Evolutionary conservation across 148 eudicot genomes (phyloP).

Genomic region (Vaccinium myrtillus): DNA sequence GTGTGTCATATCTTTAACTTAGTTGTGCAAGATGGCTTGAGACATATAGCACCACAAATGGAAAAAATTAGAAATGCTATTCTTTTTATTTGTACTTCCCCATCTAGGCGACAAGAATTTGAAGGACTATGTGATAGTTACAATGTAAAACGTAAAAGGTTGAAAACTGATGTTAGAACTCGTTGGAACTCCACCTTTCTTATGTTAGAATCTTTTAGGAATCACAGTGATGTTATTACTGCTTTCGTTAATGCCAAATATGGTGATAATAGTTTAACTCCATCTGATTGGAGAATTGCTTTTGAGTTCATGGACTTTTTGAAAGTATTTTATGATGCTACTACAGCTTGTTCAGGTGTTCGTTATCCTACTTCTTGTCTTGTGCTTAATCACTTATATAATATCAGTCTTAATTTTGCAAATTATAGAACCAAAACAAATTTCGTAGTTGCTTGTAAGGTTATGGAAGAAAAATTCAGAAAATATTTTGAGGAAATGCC

Average conservation of each 20-base stretch:
- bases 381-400: background rate
- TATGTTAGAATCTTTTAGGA: background rate
- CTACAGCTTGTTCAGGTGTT: background rate
- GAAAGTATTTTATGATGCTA: background rate
- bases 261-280: background rate
- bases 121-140: no score
- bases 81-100: no score
- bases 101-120: no score
- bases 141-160: background rate
- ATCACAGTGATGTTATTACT: background rate
- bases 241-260: background rate
- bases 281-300: background rate
- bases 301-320: background rate
- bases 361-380: background rate
- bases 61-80: no score
- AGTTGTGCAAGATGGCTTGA: no score
- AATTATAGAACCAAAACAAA: background rate
- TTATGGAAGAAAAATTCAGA: background rate
- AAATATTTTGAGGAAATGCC: background rate
- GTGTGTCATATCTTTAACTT: background rate
- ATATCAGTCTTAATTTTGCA: background rate
- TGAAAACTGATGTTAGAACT: background rate
- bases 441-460: background rate
- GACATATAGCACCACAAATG: no score
- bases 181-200: background rate